Percentiles rank a stretch among this genome's conserved stretches.
phyloP scores from a whole-genome alignment of 1,139 yeast species.

The Pichia sp. region DNA sequence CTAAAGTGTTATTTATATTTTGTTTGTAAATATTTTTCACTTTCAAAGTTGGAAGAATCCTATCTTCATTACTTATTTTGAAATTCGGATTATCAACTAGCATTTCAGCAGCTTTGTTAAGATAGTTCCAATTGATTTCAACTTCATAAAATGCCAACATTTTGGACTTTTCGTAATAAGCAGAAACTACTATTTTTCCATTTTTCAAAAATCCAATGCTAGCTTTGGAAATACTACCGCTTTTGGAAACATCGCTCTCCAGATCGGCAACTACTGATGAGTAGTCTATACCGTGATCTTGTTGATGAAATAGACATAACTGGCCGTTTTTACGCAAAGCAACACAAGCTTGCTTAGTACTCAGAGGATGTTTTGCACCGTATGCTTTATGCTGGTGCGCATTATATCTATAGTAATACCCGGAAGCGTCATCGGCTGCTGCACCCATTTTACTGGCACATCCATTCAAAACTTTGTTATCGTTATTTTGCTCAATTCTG shows the following conservation, averaged over 20 bases:
- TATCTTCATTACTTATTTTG: conserved; percentile 40
- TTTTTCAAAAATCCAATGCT: conserved; percentile 53
- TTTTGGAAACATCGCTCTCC: conserved; percentile 10
- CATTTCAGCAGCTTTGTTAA: conserved; percentile 38
- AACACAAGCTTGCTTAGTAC: conserved; percentile 65
- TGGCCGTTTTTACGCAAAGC: conserved; percentile 59
- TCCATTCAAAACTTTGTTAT: conserved; percentile 23
- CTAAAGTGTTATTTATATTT: conserved; percentile 14
- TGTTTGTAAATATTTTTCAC: conserved; percentile 15
- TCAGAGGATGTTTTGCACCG: conserved; percentile 63
- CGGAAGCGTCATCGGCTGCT: conserved; percentile 25
- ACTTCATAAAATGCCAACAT: conserved; percentile 41
- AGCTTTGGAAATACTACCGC: conserved; percentile 34
- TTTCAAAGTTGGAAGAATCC: conserved; percentile 20
- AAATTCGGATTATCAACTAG: conserved; percentile 44
- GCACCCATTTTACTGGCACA: conserved; percentile 28
- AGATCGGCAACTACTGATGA: conserved; percentile 27
- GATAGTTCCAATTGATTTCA: conserved; percentile 54
- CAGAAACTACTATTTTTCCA: conserved; percentile 39
- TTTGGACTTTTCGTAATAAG: conserved; percentile 35
- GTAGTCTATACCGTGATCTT: conserved; percentile 54
- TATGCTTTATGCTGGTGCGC: conserved; percentile 51
- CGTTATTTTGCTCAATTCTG: conserved; percentile 20
- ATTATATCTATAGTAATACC: conserved; percentile 38
- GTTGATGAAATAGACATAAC: conserved; percentile 51